Evolutionary conservation across 2,329 filamentous ascomycete species (phyloP), one percentile per base, ranked within the genome.

Genomic region (Didymella segeticola): DNA sequence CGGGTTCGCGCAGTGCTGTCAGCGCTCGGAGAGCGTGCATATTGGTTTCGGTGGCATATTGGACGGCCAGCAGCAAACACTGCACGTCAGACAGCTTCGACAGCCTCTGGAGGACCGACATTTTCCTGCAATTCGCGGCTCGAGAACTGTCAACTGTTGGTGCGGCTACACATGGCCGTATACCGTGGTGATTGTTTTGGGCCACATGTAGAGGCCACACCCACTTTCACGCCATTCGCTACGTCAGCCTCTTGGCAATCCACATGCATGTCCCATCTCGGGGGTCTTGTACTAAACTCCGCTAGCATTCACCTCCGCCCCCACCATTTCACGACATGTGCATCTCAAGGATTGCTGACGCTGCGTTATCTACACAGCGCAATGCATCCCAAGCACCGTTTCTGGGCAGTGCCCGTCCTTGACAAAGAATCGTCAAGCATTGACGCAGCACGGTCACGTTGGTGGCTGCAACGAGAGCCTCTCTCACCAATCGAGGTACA

Each of bases 1-100:
- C 80, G 48, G 82, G 77, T 47, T 76, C 74, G 62, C 89, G 78
- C 31, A 80, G 77, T 19, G 82, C 78, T 46, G 85, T 81, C 57
- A 95, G 78, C 47, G 78, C 79, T 51, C 83, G 80, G 55, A 95
- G 77, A 60, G 82, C 81, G 62, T 81, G 72, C 63, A 92, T 79
- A 70, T 93, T 84, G 68, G 85, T 82, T 64, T 84, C 83, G 57
- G 83, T 82, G 47, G 90, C 86, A 63, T 87, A 82, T 66, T 91
- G 85, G 19, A 87, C 86, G 37, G 90, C 88, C 43, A 93, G 82
- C 53, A 95, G 83, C 53, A 91, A 78, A 61, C 87, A 84, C 71
- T 91, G 89, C 51, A 88, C 81, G 43, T 86, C 79, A 10, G 87
- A 86, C 50, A 90, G 78, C 48, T 73, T 57, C 43, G 63, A 53